phyloP scores from a whole-genome alignment of 148 eudicot genomes.

The Rhododendron ferrugineum region DNA sequence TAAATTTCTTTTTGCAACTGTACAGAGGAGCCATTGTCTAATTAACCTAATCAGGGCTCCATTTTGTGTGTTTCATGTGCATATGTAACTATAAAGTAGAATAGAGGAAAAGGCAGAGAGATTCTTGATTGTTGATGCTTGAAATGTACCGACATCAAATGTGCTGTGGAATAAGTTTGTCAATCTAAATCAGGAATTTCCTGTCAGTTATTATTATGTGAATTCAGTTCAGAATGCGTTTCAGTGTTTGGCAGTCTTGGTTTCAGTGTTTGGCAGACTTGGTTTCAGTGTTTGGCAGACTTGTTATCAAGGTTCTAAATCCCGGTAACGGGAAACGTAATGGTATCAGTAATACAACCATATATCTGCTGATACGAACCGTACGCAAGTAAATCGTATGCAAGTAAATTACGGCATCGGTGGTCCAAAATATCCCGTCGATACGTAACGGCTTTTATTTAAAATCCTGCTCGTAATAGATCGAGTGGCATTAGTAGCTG shows the following conservation, averaged over 20 bases:
- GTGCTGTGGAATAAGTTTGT: constrained; percentile 1
- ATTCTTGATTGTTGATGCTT: background rate
- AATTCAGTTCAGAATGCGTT: background rate
- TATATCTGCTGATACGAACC: too few relatives aligned
- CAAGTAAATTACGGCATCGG: background rate
- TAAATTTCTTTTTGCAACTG: background rate
- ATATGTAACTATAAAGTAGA: background rate
- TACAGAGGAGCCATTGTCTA: background rate
- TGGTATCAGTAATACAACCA: background rate
- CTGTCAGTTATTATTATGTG: background rate
- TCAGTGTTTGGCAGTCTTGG: background rate
- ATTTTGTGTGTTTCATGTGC: background rate
- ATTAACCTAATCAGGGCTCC: constrained; percentile 9
- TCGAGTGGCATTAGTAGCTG: background rate
- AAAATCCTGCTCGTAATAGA: too few relatives aligned
- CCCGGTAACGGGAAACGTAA: background rate
- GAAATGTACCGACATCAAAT: constrained; percentile 10
- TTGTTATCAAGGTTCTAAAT: background rate
- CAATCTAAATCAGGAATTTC: constrained; percentile 1
- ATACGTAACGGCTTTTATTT: too few relatives aligned
- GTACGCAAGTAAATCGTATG: too few relatives aligned
- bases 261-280: background rate
- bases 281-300: background rate
- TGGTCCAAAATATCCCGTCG: too few relatives aligned
- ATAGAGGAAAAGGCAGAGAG: constrained; percentile 5